Conservation (phyloP, 2,329 filamentous ascomycete species). For the Zelopaecilomyces penicillatus region DNA sequence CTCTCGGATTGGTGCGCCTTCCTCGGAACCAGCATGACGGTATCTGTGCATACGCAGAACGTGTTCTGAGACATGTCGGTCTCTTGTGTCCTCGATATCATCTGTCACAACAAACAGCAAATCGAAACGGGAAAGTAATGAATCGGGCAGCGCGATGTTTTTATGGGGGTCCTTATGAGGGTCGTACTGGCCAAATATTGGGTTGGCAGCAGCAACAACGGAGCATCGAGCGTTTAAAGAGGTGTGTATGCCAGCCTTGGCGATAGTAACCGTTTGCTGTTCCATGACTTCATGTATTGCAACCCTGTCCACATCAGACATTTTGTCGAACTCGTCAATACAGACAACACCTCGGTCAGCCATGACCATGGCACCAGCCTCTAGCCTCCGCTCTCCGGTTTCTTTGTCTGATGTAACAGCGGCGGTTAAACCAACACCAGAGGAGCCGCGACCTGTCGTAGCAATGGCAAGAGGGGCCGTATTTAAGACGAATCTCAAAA, state of each 20-base stretch:
- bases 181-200: slow-evolving; percentile 97
- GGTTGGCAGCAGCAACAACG: slow-evolving; percentile 92
- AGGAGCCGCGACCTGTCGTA: slow-evolving; percentile 92
- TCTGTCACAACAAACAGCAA: slow-evolving; percentile 95
- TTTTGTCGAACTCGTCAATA: slow-evolving; percentile 99
- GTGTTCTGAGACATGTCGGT: slow-evolving; percentile 89
- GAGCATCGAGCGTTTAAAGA: slow-evolving; percentile 94
- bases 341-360: slow-evolving; percentile 95
- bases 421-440: slow-evolving; percentile 93
- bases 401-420: slow-evolving; percentile 96
- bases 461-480: slow-evolving; percentile 94
- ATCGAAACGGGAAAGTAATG: slow-evolving; percentile 95
- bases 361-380: slow-evolving; percentile 98
- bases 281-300: slow-evolving; percentile 99
- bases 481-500: slow-evolving; percentile 93
- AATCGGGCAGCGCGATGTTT: slow-evolving; percentile 96
- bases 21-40: slow-evolving; percentile 83
- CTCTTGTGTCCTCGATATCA: slow-evolving; percentile 89
- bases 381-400: slow-evolving; percentile 86
- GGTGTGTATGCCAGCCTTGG: slow-evolving; percentile 96
- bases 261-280: slow-evolving; percentile 97
- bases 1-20: slow-evolving; percentile 89
- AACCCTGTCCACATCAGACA: slow-evolving; percentile 96
- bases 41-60: slow-evolving; percentile 96
- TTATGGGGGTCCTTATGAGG: slow-evolving; percentile 97